Evolutionary conservation across 2,329 filamentous ascomycete species (phyloP), one percentile per base, ranked within the genome.

Genomic region (Aaosphaeria pasadenensis): DNA sequence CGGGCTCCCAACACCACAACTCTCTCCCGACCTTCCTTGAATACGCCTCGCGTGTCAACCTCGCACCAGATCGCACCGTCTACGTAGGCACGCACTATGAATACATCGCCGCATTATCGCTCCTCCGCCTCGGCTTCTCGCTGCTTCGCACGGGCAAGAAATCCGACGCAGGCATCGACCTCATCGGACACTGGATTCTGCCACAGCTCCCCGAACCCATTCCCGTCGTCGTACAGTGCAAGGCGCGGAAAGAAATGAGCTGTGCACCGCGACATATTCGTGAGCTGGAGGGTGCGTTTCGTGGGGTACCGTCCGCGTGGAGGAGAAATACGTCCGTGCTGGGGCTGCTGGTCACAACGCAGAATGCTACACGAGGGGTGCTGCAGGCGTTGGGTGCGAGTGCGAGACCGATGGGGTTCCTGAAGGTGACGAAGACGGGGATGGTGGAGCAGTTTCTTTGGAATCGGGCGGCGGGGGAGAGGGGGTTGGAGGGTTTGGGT

Each of bases 201-300:
- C 59, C 59, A 1, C 56, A 64, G 3, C 47, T 65, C 11, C 61
- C 61, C 24, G 59, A 70, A 38, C 69, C 67, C 2, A 36, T 77
- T 30, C 69, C 64, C 6, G 70, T 81, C 1, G 64, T 83, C 13
- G 64, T 81, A 13, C 88, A 92, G 66, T 92, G 89, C 76, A 94
- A 92, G 67, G 81, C 78, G 1, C 2, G 7, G 9, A 74, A 79
- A 11, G 64, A 73, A 13, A 72, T 73, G 38, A 46, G 47, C 1
- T 71, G 75, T 41, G 67, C 76, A 9, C 88, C 88, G 0, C 72
- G 77, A 31, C 73, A 83, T 42, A 72, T 89, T 6, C 81, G 88
- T n/a, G 88, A 92, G 71, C 77, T 92, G 3, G 88, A 90, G 63
- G 92, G 92, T 4, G 83, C 89, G 0, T 87, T 94, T 61, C 77